Percentiles rank a stretch among this genome's conserved stretches.
These are phyloP conservation scores for Diplodia intermedia DNA, from an alignment of 2,329 filamentous ascomycete genomes.

Conservation along the genomic window DNA sequence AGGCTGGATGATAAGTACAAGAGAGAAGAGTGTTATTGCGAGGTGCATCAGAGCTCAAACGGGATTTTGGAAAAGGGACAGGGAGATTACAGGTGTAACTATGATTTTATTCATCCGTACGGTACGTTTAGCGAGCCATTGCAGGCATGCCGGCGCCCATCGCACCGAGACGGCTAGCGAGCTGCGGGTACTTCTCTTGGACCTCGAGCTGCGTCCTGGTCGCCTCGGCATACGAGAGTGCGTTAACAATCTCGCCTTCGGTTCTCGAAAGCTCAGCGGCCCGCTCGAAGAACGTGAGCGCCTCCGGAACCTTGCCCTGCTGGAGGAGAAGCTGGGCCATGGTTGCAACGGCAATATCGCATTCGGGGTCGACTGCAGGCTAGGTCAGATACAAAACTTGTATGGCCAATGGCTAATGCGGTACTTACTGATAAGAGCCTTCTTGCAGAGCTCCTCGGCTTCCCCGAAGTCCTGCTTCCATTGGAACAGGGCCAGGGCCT, in stretches of 20 bases:
- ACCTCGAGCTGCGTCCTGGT: slow-evolving; percentile 91
- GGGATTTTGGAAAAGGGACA: neutral
- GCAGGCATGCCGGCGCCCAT: slow-evolving; percentile 48
- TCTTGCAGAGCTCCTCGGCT: slow-evolving; percentile 95
- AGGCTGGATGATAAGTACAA: slow-evolving; percentile 21
- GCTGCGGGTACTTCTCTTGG: slow-evolving; percentile 61
- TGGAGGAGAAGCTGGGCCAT: slow-evolving; percentile 98
- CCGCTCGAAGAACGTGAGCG: slow-evolving; percentile 95
- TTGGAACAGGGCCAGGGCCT: slow-evolving; percentile 94
- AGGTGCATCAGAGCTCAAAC: neutral
- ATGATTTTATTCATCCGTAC: slow-evolving; percentile 18
- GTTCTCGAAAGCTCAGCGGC: slow-evolving; percentile 94
- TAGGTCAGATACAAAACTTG: slow-evolving; percentile 18
- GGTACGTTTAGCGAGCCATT: slow-evolving; percentile 7
- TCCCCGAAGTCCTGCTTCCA: slow-evolving; percentile 97
- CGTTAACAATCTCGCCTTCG: slow-evolving; percentile 94
- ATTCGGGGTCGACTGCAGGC: slow-evolving; percentile 82
- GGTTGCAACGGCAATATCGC: slow-evolving; percentile 96
- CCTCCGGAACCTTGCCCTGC: slow-evolving; percentile 95
- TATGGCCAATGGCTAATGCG: neutral
- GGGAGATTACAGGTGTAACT: slow-evolving; percentile 25
- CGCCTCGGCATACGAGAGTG: slow-evolving; percentile 94
- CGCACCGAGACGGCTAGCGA: slow-evolving; percentile 55
- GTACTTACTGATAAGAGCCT: slow-evolving; percentile 89
- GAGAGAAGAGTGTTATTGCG: slow-evolving; percentile 16